Evolutionary conservation across 2,329 filamentous ascomycete species (phyloP).

Genomic region (Hortaea werneckii): DNA sequence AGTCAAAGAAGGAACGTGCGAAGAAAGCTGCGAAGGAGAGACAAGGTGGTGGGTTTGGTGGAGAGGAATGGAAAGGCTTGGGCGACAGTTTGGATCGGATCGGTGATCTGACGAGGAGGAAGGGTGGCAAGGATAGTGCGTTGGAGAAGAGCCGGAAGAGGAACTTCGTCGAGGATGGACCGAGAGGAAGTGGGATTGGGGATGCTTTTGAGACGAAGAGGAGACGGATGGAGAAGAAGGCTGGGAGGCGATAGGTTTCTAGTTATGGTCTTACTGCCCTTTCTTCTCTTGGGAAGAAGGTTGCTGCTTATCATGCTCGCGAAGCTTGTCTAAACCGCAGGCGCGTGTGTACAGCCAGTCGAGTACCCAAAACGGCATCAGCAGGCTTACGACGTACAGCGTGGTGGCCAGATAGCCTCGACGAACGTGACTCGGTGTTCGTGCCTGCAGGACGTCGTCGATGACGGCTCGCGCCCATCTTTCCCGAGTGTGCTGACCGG

Average conservation of each 20-base stretch:
- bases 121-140: slow-evolving; percentile 45
- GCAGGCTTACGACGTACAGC: too few relatives aligned
- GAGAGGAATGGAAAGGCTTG: slow-evolving; percentile 84
- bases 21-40: slow-evolving; percentile 44
- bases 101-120: slow-evolving; percentile 66
- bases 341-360: too few relatives aligned
- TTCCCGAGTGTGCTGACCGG: too few relatives aligned
- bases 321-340: too few relatives aligned
- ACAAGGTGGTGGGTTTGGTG: slow-evolving; percentile 58
- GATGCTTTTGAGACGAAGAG: slow-evolving; percentile 63
- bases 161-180: slow-evolving; percentile 56
- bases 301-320: too few relatives aligned
- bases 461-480: too few relatives aligned
- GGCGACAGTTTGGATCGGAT: slow-evolving; percentile 82
- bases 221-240: slow-evolving; percentile 39
- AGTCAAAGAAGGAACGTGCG: slow-evolving; percentile 73
- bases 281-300: too few relatives aligned
- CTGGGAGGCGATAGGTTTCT: slow-evolving; percentile 20
- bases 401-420: too few relatives aligned
- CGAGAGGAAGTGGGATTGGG: slow-evolving; percentile 60
- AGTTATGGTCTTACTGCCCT: background rate
- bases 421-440: too few relatives aligned
- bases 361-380: too few relatives aligned
- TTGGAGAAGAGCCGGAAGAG: slow-evolving; percentile 83
- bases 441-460: too few relatives aligned